phyloP scores from a whole-genome alignment of 257 asterid genomes.

The Penstemon davidsonii region DNA sequence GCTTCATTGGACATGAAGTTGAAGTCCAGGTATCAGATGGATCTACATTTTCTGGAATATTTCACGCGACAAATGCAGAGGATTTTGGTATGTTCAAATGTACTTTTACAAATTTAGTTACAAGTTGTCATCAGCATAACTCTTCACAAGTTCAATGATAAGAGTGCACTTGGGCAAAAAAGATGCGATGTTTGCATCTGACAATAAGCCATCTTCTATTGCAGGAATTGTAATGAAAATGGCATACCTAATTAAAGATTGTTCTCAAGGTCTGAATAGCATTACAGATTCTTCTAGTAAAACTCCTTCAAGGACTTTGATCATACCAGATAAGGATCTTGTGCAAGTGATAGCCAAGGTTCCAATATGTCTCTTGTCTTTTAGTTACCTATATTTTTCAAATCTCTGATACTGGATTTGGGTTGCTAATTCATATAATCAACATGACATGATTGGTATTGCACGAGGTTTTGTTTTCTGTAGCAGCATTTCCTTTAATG shows the following conservation, averaged over 20 bases:
- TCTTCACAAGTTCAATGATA: background rate
- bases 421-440: no score
- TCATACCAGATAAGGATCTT: slow-evolving; percentile 76
- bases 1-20: slow-evolving; percentile 89
- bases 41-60: slow-evolving; percentile 79
- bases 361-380: slow-evolving; percentile 6
- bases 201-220: slow-evolving; percentile 9
- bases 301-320: slow-evolving; percentile 62
- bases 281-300: slow-evolving; percentile 48
- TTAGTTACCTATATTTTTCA: background rate
- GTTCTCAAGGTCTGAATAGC: slow-evolving; percentile 60
- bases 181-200: background rate
- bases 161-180: background rate
- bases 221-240: slow-evolving; percentile 87
- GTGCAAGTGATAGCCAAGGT: slow-evolving; percentile 96
- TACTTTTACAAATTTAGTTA: slow-evolving; percentile 15
- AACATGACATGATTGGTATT: no score
- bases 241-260: slow-evolving; percentile 73
- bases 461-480: no score
- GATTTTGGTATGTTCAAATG: slow-evolving; percentile 63
- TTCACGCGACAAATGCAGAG: slow-evolving; percentile 81
- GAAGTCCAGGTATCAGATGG: slow-evolving; percentile 94
- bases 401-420: background rate
- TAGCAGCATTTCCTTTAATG: no score
- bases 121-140: background rate